Percentiles rank a stretch among this genome's conserved stretches.
Conservation (phyloP, 805 yeast genomes). For the Nakazawaea laoshanensis region DNA sequence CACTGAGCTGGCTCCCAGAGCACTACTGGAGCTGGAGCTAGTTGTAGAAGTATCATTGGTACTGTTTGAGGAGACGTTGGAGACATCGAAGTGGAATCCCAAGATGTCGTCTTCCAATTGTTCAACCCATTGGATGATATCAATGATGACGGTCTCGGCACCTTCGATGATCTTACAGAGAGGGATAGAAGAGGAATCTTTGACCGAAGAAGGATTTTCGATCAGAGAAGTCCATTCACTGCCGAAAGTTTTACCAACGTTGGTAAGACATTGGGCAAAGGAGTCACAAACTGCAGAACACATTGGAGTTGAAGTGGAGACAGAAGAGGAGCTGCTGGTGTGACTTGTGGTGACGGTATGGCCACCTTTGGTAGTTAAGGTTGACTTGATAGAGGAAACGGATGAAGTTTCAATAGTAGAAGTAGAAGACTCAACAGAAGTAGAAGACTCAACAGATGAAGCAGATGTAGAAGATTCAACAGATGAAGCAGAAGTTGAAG, state of each 20-base stretch:
- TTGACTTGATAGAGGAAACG: too few species aligned
- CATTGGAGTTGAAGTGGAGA: background rate
- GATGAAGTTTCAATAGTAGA: too few species aligned
- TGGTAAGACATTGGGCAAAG: background rate
- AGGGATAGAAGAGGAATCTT: background rate
- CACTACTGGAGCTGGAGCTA: background rate
- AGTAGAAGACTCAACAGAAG: background rate
- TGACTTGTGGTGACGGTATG: background rate
- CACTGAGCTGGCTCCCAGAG: background rate
- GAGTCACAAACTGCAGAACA: background rate
- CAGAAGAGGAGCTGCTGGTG: too few species aligned
- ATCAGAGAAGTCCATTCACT: background rate
- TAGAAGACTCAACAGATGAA: background rate
- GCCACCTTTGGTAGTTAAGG: too few species aligned
- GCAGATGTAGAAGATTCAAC: background rate
- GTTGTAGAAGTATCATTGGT: background rate
- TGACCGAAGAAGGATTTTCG: background rate
- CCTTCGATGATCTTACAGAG: background rate
- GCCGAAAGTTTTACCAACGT: background rate
- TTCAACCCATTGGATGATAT: background rate
- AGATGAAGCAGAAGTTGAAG: conserved; percentile 1
- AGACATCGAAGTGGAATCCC: too few species aligned
- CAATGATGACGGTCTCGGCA: background rate
- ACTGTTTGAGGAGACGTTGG: background rate
- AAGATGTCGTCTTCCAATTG: background rate